Base-by-base conservation (phyloP, 2,329 filamentous ascomycete genomes). In the Paecilomyces niveus region DNA sequence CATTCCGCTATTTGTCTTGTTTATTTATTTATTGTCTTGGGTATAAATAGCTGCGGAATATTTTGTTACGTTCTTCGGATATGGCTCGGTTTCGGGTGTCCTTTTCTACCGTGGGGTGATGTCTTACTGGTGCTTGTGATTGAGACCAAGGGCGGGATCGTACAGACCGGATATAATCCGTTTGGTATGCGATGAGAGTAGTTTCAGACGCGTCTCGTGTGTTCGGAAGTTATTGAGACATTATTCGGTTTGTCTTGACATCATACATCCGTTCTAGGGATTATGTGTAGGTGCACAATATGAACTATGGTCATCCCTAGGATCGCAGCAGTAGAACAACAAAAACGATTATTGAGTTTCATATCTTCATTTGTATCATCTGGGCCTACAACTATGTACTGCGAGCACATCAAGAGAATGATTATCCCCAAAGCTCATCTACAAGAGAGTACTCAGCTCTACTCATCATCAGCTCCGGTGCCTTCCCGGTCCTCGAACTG, bases 401-500 rank as follows among this genome's bases (percentile, higher is more conserved):
- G 4, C n/a, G 39, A 18, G 3, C 39, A 18, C 18, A 8, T n/a
- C 39, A 45, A n/a, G 39, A 10, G 15, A n/a, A 45, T 29, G 26
- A 18, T 6, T 45, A 45, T 7, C 39, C 3, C n/a, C 5, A 18
- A 45, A 45, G 39, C 39, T 45, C 15, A 3, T 45, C 39, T 45
- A 45, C 39, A n/a, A 18, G 15, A n/a, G 15, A 18, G 39, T 8
- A 18, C 8, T 45, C 8, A 18, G 26, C 26, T 29, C n/a, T 45
- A 45, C 39, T 45, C 15, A 18, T 89, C 85, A 32, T 83, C 83
- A 59, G 10, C 21, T 75, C 78, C 29, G 77, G 31, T 77, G 13
- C 80, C 81, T 68, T 92, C 87, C 24, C 90, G 82, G 60, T 94
- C 89, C 54, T 87, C 83, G 70, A 96, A 96, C 21, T 82, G 78